A percentile compares a stretch with the other conserved stretches of the same genome.
Evolutionary conservation across 495 filamentous ascomycete species (phyloP).

Genomic region (Talaromyces liani): DNA sequence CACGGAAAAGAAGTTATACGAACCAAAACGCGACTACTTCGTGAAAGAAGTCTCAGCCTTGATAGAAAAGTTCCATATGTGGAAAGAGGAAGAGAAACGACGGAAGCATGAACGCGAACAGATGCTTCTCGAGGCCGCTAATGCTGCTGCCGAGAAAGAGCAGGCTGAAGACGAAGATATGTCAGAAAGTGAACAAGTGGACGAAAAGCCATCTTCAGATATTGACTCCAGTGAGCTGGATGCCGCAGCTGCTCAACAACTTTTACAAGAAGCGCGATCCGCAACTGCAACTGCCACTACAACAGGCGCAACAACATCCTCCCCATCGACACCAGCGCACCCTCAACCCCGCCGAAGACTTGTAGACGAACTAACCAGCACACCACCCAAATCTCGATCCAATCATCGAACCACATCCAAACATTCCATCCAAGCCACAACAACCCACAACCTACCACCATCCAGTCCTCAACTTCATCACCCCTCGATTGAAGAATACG

Average conservation of each 20-base stretch:
- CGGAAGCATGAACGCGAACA: conserved; percentile 63
- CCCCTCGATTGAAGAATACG: neutral
- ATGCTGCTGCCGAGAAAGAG: conserved; percentile 1
- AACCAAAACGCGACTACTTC: conserved; percentile 77
- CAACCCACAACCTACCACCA: neutral
- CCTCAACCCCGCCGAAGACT: conserved; percentile 11
- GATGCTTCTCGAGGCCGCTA: conserved; percentile 10
- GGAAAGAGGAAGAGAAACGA: conserved; percentile 86
- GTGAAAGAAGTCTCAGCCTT: conserved; percentile 71
- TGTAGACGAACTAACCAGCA: conserved; percentile 1
- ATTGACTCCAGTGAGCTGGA: conserved; percentile 63
- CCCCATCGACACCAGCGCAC: neutral
- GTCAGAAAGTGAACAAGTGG: conserved; percentile 18
- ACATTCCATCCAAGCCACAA: neutral
- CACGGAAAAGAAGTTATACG: conserved; percentile 72
- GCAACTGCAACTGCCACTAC: conserved; percentile 21
- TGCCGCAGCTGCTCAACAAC: conserved; percentile 61
- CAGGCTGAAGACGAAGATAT: neutral
- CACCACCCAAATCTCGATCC: conserved; percentile 1
- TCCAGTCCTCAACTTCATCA: neutral
- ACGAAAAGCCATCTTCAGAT: conserved; percentile 19
- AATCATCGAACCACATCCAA: neutral
- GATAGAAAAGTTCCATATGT: conserved; percentile 76
- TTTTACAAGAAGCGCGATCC: conserved; percentile 60
- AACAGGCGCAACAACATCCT: conserved; percentile 10